These are phyloP conservation scores for Mycena capillaripes DNA, from an alignment of 768 basidiomycete species.

Conservation along the genomic window DNA sequence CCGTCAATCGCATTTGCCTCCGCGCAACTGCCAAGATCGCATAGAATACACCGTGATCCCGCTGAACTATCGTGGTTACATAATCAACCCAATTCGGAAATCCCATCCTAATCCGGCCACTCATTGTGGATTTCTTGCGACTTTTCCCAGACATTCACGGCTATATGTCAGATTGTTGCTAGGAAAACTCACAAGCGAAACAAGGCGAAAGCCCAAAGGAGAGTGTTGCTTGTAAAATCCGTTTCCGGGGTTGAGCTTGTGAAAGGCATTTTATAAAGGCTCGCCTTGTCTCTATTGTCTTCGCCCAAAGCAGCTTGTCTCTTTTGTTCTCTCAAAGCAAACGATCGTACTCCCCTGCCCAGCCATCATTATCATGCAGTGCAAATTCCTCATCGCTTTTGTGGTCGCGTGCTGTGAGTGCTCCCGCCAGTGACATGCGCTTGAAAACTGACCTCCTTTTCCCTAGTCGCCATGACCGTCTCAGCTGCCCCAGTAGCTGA, in stretches of 20 bases:
- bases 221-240: slow-evolving; percentile 29
- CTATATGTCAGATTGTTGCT: slow-evolving; percentile 17
- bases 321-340: slow-evolving; percentile 15
- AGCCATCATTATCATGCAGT: slow-evolving; percentile 33
- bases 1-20: too few relatives aligned
- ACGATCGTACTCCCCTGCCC: slow-evolving; percentile 26
- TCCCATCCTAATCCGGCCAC: slow-evolving; percentile 22
- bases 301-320: slow-evolving; percentile 30
- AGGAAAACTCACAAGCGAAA: slow-evolving; percentile 13
- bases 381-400: slow-evolving; percentile 26
- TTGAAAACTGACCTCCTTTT: slow-evolving; percentile 16
- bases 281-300: slow-evolving; percentile 25
- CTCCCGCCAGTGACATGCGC: not conserved
- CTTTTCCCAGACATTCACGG: not conserved
- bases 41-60: not conserved
- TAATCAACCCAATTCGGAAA: slow-evolving; percentile 31
- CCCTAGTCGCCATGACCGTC: slow-evolving; percentile 29
- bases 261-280: slow-evolving; percentile 9
- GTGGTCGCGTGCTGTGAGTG: slow-evolving; percentile 33
- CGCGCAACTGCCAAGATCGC: too few relatives aligned
- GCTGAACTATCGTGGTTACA: too few relatives aligned
- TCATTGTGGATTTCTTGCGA: not conserved
- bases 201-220: slow-evolving; percentile 25
- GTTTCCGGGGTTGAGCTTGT: slow-evolving; percentile 22
- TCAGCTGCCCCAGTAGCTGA: slow-evolving; percentile 34